Evolutionary conservation across 345 rosid genomes (phyloP), one percentile per base, ranked within the genome.

Genomic region (Pistacia vera): DNA sequence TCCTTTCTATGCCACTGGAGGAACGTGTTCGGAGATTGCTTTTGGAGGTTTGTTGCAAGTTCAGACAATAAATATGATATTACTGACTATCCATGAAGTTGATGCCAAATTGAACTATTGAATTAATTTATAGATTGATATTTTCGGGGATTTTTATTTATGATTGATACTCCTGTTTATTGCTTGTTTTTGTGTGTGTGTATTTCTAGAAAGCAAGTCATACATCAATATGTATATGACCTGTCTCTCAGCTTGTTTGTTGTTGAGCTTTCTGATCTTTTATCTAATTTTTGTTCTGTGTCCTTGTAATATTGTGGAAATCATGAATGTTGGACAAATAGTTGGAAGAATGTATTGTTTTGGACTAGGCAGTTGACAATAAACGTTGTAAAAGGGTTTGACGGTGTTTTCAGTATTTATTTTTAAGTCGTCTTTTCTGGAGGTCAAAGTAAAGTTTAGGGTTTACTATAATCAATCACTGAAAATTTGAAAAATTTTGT

Each of bases 21-120:
- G 97, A 91, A 70, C 96, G 93, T 20, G 13, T 93, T 61, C 80
- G 86, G 89, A 91, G 81, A 82, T 58, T 96, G 80, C 89, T 96
- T 49, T 78, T 79, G 56, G 88, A 93, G 98, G 98, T 95, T 54
- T 81, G 92, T 88, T 73, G 49, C 79, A 35, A 66, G 66, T 79
- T 20, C 63, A 14, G 55, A 22, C 22, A 4, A 8, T 51, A 11
- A 28, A 18, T 63, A 13, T 73, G 49, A 63, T 33, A 17, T 38
- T 64, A 22, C 18, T 64, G 25, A 6, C 54, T 66, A 41, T 65
- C 11, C 17, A 11, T 22, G 61, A 36, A 73, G 20, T 62, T 63
- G 57, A 69, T 51, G 28, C 59, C 33, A 51, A 33, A 41, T 30
- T 61, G 30, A 72, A 25, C 11, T 62, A 9, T 49, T 60, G 11